A percentile compares a stretch with the other conserved stretches of the same genome.
Evolutionary conservation across 2,329 filamentous ascomycete genomes (phyloP).

Genomic region (Exophiala xenobiotica): DNA sequence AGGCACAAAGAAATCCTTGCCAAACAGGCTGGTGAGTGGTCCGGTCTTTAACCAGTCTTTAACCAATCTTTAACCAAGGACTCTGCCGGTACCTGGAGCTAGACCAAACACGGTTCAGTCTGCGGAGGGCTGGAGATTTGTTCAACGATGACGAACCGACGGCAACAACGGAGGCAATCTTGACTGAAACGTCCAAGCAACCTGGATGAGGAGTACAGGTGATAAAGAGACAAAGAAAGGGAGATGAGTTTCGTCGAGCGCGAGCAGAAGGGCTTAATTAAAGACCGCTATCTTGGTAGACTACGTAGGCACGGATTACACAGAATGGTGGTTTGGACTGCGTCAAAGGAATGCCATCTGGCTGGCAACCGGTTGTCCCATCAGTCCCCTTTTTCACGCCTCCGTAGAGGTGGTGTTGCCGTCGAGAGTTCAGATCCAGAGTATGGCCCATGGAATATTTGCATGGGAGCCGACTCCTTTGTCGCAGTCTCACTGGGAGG

Average conservation of each 20-base stretch:
- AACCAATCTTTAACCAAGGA: background rate
- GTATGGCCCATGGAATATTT: background rate
- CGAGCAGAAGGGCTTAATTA: background rate
- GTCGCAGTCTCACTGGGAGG: background rate
- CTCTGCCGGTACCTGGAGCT: slow-evolving; percentile 5
- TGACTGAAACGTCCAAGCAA: slow-evolving; percentile 22
- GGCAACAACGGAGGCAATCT: slow-evolving; percentile 18
- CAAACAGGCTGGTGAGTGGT: background rate
- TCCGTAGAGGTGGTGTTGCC: background rate
- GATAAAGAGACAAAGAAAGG: slow-evolving; percentile 5
- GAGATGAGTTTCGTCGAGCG: background rate
- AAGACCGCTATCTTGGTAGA: background rate
- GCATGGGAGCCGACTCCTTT: background rate
- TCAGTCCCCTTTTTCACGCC: background rate
- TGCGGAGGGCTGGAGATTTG: slow-evolving; percentile 21
- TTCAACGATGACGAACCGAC: slow-evolving; percentile 14
- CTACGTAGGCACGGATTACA: no score
- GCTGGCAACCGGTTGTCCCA: background rate
- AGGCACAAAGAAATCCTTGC: background rate
- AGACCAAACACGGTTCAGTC: slow-evolving; percentile 11
- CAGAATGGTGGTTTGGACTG: background rate
- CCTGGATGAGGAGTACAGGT: no score
- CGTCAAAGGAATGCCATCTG: background rate
- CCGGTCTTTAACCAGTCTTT: background rate
- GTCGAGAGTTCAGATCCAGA: background rate